Evolutionary conservation across 192 early-diverging fungal species (phyloP), one percentile per base, ranked within the genome.

Genomic region (Physocladia obscura): DNA sequence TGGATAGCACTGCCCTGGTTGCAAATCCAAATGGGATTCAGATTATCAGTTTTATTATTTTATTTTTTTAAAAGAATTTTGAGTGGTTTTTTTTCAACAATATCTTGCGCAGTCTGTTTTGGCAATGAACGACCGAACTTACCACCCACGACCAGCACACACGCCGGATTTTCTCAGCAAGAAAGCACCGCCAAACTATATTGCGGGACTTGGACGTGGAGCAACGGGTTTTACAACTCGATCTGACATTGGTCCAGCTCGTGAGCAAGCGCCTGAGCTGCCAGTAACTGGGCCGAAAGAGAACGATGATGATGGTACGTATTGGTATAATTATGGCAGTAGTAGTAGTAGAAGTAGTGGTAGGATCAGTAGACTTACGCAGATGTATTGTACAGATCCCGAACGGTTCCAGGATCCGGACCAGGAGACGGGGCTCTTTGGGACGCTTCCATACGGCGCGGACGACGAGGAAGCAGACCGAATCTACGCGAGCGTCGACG

Each of bases 161-260:
- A n/a, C n/a, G 6, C 74, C 77, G 2, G 95, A 99, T 75, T 99
- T 96, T 79, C 69, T 99, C 73, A 88, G 87, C 52, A 95, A 92
- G 75, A 88, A 92, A 52, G 90, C 97, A 3, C 97, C 97, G 1
- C 91, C 95, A 26, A 92, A 92, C 69, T 99, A 99, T 70, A 93
- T 99, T 65, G 97, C 97, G 24, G 97, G 97, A 70, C 79, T 99
- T 5, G 97, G 97, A 15, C 88, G 97, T 76, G 97, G 94, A 69
- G 97, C 97, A 0, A 92, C 93, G 6, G 97, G 97, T 5, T 99
- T 99, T 70, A 99, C 97, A 13, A 99, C 97, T 26, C 90, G 95
- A 27, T 94, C 94, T 5, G 97, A 98, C 82, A 94, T 98, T 64
- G 97, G 97, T 50, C 94, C 95, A 27, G 97, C 95, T 3, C 87